These are phyloP conservation scores for Parastagonospora avenae DNA, from an alignment of 2,329 filamentous ascomycete species.

Conservation along the genomic window DNA sequence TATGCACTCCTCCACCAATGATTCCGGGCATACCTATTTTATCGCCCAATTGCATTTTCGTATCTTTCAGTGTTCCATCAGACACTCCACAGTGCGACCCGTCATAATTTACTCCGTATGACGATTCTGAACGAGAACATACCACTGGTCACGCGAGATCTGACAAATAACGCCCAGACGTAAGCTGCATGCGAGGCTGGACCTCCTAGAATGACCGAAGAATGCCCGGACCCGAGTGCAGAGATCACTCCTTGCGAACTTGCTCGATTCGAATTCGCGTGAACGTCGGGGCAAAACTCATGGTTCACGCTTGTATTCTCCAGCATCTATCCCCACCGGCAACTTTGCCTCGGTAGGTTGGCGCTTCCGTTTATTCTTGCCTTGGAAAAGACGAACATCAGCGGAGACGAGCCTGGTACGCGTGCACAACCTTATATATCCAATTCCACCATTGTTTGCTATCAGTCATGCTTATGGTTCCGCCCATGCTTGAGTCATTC, in stretches of 20 bases:
- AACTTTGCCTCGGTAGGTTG: constrained; percentile 15
- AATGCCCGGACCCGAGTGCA: constrained; percentile 32
- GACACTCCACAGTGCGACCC: no score
- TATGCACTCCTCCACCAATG: no score
- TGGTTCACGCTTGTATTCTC: constrained; percentile 7
- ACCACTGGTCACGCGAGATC: constrained; percentile 13
- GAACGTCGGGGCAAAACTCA: constrained; percentile 6
- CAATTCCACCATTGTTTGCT: no score
- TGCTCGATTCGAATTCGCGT: constrained; percentile 23
- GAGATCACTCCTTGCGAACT: constrained; percentile 22
- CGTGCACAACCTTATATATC: background rate
- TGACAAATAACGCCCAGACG: constrained; percentile 21
- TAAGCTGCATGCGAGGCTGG: constrained; percentile 8
- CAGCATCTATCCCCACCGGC: constrained; percentile 11
- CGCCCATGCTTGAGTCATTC: background rate
- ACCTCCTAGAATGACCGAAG: constrained; percentile 32
- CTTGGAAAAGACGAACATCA: background rate
- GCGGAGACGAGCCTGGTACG: background rate
- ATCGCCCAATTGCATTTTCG: no score
- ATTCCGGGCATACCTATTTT: no score
- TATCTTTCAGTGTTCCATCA: no score
- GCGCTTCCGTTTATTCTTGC: constrained; percentile 20
- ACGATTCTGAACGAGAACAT: background rate
- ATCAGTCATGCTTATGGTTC: background rate
- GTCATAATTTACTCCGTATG: no score